These are phyloP conservation scores for Cercospora zeina DNA, from an alignment of 2,329 filamentous ascomycete species.

Conservation along the genomic window DNA sequence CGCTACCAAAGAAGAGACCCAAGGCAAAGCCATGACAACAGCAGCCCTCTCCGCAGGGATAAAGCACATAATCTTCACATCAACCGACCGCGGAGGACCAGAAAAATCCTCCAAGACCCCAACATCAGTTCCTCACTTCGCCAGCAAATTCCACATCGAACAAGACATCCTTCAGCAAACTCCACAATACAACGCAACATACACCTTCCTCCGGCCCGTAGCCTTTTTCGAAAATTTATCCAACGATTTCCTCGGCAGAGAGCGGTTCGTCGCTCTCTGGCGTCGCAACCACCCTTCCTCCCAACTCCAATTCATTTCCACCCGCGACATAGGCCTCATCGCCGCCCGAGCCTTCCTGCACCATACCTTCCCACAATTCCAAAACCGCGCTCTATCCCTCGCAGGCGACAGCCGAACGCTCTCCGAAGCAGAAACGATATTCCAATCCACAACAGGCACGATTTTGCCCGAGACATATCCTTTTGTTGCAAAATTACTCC, in stretches of 20 bases:
- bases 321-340: conserved; percentile 50
- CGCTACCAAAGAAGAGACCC: conserved; percentile 49
- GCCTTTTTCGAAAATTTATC: conserved; percentile 64
- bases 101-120: conserved; percentile 52
- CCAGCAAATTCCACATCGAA: conserved; percentile 62
- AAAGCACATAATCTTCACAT: conserved; percentile 62
- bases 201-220: conserved; percentile 63
- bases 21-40: conserved; percentile 62
- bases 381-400: conserved; percentile 49
- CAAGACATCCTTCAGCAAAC: conserved; percentile 55
- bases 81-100: conserved; percentile 58
- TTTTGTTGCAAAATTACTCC: conserved; percentile 45
- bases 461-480: conserved; percentile 48
- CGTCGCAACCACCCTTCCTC: conserved; percentile 34
- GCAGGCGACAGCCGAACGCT: conserved; percentile 57
- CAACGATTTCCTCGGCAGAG: conserved; percentile 51
- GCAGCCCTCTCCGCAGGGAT: conserved; percentile 57
- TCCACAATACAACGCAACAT: conserved; percentile 50
- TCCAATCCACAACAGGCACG: conserved; percentile 50
- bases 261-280: conserved; percentile 52
- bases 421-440: conserved; percentile 48
- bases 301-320: conserved; percentile 44
- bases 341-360: conserved; percentile 53
- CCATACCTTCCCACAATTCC: conserved; percentile 45
- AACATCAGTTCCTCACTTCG: conserved; percentile 63